Base-by-base conservation (phyloP, 140 eudicot species). In the Senecio squalidus region DNA sequence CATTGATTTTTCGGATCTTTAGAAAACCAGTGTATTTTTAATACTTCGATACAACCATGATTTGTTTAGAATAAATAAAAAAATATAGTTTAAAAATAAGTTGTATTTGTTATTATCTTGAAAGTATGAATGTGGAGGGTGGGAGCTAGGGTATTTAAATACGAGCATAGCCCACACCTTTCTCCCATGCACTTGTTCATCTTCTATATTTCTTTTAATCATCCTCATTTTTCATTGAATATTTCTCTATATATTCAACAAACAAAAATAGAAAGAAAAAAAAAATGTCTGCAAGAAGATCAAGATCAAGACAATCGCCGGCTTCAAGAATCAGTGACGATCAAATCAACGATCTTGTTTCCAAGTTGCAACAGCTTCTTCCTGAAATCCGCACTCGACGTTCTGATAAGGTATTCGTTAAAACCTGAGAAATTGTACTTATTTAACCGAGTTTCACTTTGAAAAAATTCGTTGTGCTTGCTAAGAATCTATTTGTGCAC, bases 341-440 rank as follows among this genome's bases (percentile, higher is more conserved):
- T 65, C 95, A 86, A 63, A 86, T 86, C 74, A 81, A 80, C 52
- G 93, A 86, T 41, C 95, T 86, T 46, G 94, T 88, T 36, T 64
- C 89, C 66, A 88, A 84, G 77, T 75, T 88, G 75, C 94, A 88
- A 36, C 89, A 88, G 29, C 96, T 88, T 68, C 94, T 84, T 40
- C 96, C 96, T 18, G 89, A 88, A 78, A 70, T 84, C 57, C 83
- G 72, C 8, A 53, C 60, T 49, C 60, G 80, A 1, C 78, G 90
- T 62, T 78, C 96, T 0, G 86, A 88, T 67, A 88, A 80, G 94
- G 96, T 88, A 74, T 55, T 15, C 29, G 23, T 40, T 31, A 25
- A 0, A 14, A 46, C 9, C 55, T 13, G 9, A 29, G 18, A 24
- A 15, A n/a, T 41, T 11, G 20, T 8, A 58, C 4, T 24, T 10